Conservation (phyloP, 164 flowering plant species). For the Nymphaea colorata region DNA sequence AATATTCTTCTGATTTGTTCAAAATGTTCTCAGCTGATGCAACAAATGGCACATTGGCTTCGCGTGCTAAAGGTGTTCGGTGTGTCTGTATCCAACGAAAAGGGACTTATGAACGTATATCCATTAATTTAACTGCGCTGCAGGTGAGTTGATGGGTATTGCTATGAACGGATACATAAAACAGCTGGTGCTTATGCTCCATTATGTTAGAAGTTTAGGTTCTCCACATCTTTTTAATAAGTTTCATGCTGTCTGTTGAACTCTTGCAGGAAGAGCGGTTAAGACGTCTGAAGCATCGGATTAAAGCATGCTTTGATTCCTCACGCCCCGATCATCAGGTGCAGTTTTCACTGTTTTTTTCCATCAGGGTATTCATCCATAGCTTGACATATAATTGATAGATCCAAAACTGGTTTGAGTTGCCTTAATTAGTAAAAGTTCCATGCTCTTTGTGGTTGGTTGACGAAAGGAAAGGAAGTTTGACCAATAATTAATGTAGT, state of each 20-base stretch:
- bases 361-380: background rate
- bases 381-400: background rate
- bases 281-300: conserved; percentile 47
- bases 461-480: no score
- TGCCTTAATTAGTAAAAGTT: background rate
- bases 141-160: background rate
- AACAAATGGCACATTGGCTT: conserved; percentile 5
- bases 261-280: conserved; percentile 61
- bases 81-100: conserved; percentile 11
- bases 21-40: background rate
- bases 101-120: conserved; percentile 1
- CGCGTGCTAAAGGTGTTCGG: conserved; percentile 10
- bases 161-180: background rate
- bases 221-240: background rate
- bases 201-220: background rate
- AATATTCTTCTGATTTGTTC: background rate
- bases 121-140: background rate
- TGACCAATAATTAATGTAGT: no score
- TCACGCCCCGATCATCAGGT: conserved; percentile 80
- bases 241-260: background rate
- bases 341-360: background rate
- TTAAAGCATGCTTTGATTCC: conserved; percentile 60
- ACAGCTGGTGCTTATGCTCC: background rate
- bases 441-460: no score
- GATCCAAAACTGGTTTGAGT: background rate